These are phyloP conservation scores for Babesia bigemina DNA, from an alignment of 169 alveolate genomes.

Conservation along the genomic window DNA sequence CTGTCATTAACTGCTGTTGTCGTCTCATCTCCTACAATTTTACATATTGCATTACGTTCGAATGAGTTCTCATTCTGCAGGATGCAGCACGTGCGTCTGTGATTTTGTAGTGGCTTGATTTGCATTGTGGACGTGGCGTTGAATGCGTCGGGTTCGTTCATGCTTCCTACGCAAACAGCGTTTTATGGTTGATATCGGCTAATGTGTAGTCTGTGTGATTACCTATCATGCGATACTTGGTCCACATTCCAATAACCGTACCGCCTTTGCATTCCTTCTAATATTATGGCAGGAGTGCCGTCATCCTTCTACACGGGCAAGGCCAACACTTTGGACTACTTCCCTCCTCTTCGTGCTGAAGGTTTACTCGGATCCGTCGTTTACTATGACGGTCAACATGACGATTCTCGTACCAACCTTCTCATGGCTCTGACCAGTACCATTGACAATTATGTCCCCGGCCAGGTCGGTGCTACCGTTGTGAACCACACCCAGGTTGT, in stretches of 20 bases:
- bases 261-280: too few relatives aligned
- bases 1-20: neutral
- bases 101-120: too few relatives aligned
- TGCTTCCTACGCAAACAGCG: too few relatives aligned
- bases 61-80: too few relatives aligned
- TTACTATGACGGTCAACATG: constrained; percentile 90
- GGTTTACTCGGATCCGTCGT: constrained; percentile 82
- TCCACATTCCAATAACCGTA: too few relatives aligned
- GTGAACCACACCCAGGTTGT: constrained; percentile 86
- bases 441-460: constrained; percentile 81
- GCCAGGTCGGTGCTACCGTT: constrained; percentile 85
- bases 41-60: too few relatives aligned
- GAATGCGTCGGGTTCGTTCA: too few relatives aligned
- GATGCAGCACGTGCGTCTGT: too few relatives aligned
- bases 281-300: constrained; percentile 71
- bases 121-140: too few relatives aligned
- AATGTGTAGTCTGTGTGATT: too few relatives aligned
- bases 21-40: neutral
- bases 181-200: too few relatives aligned
- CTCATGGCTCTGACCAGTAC: constrained; percentile 86
- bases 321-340: constrained; percentile 69
- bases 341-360: constrained; percentile 73
- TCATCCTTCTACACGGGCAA: constrained; percentile 71
- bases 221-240: too few relatives aligned
- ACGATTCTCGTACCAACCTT: constrained; percentile 88